Evolutionary conservation across 179 eudicot species (phyloP).

Genomic region (Silene vulgaris): DNA sequence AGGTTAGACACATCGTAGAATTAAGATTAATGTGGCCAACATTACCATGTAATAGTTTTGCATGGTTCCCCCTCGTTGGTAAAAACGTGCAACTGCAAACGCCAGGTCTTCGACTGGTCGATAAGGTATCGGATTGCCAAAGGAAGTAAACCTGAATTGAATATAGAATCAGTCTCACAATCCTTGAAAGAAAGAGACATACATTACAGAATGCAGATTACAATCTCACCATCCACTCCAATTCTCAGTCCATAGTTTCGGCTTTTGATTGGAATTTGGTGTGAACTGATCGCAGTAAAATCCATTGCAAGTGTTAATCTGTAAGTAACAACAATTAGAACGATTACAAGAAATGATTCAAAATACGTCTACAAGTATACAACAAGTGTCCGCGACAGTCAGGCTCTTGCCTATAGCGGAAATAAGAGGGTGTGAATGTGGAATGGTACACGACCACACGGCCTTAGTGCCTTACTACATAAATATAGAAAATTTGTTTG

Average conservation of each 20-base stretch:
- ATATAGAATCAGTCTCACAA: background rate
- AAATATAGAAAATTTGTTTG: too few species aligned
- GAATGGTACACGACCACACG: too few species aligned
- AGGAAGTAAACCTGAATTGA: conserved; percentile 59
- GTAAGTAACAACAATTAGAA: conserved; percentile 16
- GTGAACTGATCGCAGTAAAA: conserved; percentile 76
- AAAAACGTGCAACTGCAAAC: conserved; percentile 88
- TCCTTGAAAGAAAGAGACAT: background rate
- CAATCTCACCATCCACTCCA: conserved; percentile 71
- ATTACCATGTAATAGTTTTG: conserved; percentile 95
- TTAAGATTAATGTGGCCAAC: background rate
- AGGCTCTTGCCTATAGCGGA: too few species aligned
- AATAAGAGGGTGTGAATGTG: too few species aligned
- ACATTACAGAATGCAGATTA: background rate
- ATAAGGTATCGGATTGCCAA: conserved; percentile 64
- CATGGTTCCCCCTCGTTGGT: conserved; percentile 90
- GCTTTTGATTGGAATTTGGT: conserved; percentile 57
- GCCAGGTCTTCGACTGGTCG: conserved; percentile 94
- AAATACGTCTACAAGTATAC: too few species aligned
- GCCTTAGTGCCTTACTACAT: too few species aligned
- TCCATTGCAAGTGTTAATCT: conserved; percentile 83
- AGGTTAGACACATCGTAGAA: background rate
- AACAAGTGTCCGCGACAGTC: too few species aligned
- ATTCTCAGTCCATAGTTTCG: conserved; percentile 80
- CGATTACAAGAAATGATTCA: too few species aligned